These are phyloP conservation scores for Myxozyma neglecta DNA, from an alignment of 805 yeast species.

Conservation along the genomic window DNA sequence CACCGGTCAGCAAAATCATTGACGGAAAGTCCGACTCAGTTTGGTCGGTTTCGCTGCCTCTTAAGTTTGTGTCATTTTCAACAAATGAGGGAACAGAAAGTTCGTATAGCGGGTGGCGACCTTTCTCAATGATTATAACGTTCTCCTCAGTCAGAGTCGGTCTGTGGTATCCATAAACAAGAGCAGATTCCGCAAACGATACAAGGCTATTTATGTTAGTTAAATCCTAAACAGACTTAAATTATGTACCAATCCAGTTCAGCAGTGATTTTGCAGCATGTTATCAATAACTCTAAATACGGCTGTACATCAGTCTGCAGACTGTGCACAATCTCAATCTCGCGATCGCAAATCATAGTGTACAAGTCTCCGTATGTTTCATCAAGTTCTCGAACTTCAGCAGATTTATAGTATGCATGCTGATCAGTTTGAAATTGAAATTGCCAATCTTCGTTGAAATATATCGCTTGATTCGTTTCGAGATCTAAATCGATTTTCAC, in stretches of 20 bases:
- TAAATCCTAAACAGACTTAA: neutral
- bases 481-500: slow-evolving; percentile 36
- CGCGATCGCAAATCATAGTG: slow-evolving; percentile 41
- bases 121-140: slow-evolving; percentile 42
- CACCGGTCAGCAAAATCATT: slow-evolving; percentile 49
- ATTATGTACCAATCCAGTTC: slow-evolving; percentile 42
- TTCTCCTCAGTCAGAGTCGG: slow-evolving; percentile 41
- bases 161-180: slow-evolving; percentile 36
- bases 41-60: slow-evolving; percentile 33
- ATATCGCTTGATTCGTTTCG: neutral
- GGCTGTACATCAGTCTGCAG: slow-evolving; percentile 38
- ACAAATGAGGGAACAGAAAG: slow-evolving; percentile 44
- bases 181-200: slow-evolving; percentile 42
- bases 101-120: slow-evolving; percentile 51
- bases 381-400: slow-evolving; percentile 41
- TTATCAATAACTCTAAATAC: slow-evolving; percentile 24
- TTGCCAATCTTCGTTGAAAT: slow-evolving; percentile 38
- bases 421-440: slow-evolving; percentile 45
- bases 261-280: slow-evolving; percentile 36
- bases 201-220: slow-evolving; percentile 23
- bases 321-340: slow-evolving; percentile 44
- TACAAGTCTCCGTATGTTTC: slow-evolving; percentile 47
- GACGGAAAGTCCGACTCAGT: slow-evolving; percentile 36
- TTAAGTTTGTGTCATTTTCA: slow-evolving; percentile 45
- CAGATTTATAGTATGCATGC: slow-evolving; percentile 43